Conservation (phyloP, 2,329 filamentous ascomycete species). For the Alternaria rosae region DNA sequence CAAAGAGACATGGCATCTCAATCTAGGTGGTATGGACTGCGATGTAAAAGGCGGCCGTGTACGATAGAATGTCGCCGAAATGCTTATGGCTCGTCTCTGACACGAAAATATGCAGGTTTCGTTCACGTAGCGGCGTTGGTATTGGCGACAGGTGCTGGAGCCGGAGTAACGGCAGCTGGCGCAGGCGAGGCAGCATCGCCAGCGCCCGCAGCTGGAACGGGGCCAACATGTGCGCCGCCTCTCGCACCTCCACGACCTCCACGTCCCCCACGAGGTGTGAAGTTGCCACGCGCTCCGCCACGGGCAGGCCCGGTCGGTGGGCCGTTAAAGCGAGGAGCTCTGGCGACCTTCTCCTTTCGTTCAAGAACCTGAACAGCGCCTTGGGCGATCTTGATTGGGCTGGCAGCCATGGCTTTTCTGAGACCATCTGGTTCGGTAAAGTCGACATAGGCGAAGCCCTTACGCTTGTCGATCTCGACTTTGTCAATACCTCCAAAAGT, state of each 20-base stretch:
- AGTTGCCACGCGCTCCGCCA: constrained; percentile 43
- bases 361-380: constrained; percentile 88
- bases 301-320: constrained; percentile 40
- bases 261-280: constrained; percentile 45
- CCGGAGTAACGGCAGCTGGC: constrained; percentile 10
- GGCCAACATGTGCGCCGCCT: constrained; percentile 34
- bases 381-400: constrained; percentile 82
- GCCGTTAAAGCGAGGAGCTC: constrained; percentile 37
- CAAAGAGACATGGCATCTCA: background rate
- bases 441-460: constrained; percentile 92
- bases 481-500: constrained; percentile 76
- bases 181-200: constrained; percentile 19
- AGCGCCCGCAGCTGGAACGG: constrained; percentile 14
- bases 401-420: constrained; percentile 80
- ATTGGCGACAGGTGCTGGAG: constrained; percentile 16
- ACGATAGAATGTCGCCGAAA: background rate
- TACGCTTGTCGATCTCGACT: constrained; percentile 93
- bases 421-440: constrained; percentile 78
- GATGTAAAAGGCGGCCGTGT: background rate
- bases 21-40: background rate
- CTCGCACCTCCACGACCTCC: constrained; percentile 44
- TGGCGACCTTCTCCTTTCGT: constrained; percentile 66
- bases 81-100: background rate
- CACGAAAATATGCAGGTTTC: no score
- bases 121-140: constrained; percentile 15